Evolutionary conservation across 192 early-diverging fungal species (phyloP).

Genomic region (Phlyctochytrium arcticum): DNA sequence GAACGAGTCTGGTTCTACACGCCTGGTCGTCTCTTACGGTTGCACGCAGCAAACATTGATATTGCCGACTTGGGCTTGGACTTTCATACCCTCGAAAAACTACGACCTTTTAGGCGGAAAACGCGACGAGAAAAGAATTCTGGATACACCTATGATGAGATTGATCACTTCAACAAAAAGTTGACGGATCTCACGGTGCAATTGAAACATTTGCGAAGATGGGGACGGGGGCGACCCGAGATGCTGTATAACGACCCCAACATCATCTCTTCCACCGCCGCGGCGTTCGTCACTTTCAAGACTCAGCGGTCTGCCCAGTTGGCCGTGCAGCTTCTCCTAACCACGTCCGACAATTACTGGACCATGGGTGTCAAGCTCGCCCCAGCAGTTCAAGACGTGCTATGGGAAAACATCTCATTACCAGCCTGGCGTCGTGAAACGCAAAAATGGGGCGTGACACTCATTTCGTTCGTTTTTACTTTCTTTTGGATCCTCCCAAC

Average conservation of each 20-base stretch:
- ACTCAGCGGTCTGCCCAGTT: constrained; percentile 38
- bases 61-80: constrained; percentile 13
- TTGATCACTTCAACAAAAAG: constrained; percentile 35
- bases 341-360: constrained; percentile 22
- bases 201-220: constrained; percentile 27
- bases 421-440: constrained; percentile 27
- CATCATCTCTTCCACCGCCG: constrained; percentile 8
- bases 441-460: constrained; percentile 16
- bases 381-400: constrained; percentile 40
- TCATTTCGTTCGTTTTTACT: constrained; percentile 18
- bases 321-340: constrained; percentile 36
- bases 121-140: background rate
- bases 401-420: constrained; percentile 37
- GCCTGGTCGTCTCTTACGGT: constrained; percentile 11
- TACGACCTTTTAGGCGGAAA: constrained; percentile 21
- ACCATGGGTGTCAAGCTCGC: constrained; percentile 35
- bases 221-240: background rate
- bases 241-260: constrained; percentile 8
- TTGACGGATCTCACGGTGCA: constrained; percentile 25
- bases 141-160: constrained; percentile 23
- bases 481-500: constrained; percentile 46
- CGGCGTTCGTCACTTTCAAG: constrained; percentile 51
- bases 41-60: constrained; percentile 17
- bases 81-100: constrained; percentile 14
- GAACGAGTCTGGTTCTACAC: constrained; percentile 6